phyloP scores from a whole-genome alignment of 108 stramenopile genomes.

The Cylindrotheca closterium region DNA sequence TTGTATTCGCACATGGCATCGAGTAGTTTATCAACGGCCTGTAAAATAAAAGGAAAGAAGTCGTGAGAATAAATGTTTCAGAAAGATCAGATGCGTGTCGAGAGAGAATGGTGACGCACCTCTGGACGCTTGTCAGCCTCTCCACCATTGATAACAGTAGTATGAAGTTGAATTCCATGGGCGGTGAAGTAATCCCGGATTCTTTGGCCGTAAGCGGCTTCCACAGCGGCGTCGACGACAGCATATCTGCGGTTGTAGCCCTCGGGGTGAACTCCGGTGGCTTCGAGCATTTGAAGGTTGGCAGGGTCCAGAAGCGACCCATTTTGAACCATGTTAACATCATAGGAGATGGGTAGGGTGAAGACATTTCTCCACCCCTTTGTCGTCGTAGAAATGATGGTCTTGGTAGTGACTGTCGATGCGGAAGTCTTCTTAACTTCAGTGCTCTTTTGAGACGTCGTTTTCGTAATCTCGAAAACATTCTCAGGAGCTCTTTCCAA shows the following conservation, averaged over 20 bases:
- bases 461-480: constrained; percentile 81
- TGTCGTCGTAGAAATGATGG: constrained; percentile 64
- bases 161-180: constrained; percentile 65
- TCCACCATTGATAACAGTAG: constrained; percentile 67
- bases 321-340: constrained; percentile 82
- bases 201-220: constrained; percentile 62
- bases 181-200: constrained; percentile 66
- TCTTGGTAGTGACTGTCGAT: constrained; percentile 77
- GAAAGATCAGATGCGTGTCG: constrained; percentile 1
- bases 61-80: constrained; percentile 3
- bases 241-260: constrained; percentile 86
- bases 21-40: constrained; percentile 78
- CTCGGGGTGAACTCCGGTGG: constrained; percentile 75
- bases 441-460: constrained; percentile 49
- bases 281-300: constrained; percentile 73
- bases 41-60: background rate
- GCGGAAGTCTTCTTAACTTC: constrained; percentile 59
- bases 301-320: constrained; percentile 74
- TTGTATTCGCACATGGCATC: constrained; percentile 85
- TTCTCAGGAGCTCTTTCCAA: constrained; percentile 84
- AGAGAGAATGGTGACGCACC: constrained; percentile 35
- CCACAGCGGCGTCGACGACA: constrained; percentile 79
- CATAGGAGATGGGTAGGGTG: constrained; percentile 85
- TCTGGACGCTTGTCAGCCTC: constrained; percentile 80
- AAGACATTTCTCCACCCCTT: constrained; percentile 89